These are phyloP conservation scores for Globisporangium recalcitrans DNA, from an alignment of 352 stramenopile genomes.

Conservation along the genomic window DNA sequence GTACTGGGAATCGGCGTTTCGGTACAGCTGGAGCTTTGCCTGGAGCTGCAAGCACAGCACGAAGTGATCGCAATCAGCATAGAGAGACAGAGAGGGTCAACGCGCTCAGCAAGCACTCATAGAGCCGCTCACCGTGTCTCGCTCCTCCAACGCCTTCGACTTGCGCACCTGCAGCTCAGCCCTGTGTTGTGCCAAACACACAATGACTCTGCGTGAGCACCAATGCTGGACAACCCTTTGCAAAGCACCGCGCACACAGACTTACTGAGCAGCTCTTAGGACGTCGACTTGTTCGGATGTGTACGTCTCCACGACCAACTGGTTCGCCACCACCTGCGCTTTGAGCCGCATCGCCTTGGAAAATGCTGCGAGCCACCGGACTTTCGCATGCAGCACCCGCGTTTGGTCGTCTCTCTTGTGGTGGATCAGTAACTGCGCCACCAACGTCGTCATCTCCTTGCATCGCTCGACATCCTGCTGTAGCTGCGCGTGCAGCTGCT, in stretches of 20 bases:
- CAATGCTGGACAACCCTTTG: background rate
- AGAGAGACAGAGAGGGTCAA: background rate
- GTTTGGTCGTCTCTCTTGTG: constrained; percentile 34
- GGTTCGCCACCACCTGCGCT: constrained; percentile 24
- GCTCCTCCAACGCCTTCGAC: constrained; percentile 18
- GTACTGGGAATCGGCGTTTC: constrained; percentile 26
- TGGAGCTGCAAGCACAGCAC: constrained; percentile 18
- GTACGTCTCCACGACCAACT: constrained; percentile 34
- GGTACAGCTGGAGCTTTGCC: constrained; percentile 33
- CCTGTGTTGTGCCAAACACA: constrained; percentile 7
- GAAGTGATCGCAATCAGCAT: background rate
- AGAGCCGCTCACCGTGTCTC: constrained; percentile 11
- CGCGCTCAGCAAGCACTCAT: background rate
- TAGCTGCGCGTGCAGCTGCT: constrained; percentile 15
- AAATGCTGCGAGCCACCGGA: constrained; percentile 26
- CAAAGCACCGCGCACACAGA: no score
- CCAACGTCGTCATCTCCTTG: constrained; percentile 19
- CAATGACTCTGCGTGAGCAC: background rate
- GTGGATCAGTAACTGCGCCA: constrained; percentile 21
- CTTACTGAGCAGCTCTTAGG: constrained; percentile 24
- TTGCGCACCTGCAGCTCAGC: constrained; percentile 24
- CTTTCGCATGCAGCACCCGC: constrained; percentile 25
- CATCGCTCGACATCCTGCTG: constrained; percentile 20
- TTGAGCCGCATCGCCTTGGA: constrained; percentile 24
- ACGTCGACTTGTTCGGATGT: constrained; percentile 16